Evolutionary conservation across 2,329 filamentous ascomycete species (phyloP), one percentile per base, ranked within the genome.

Genomic region (Tolypocladium cylindrosporum): DNA sequence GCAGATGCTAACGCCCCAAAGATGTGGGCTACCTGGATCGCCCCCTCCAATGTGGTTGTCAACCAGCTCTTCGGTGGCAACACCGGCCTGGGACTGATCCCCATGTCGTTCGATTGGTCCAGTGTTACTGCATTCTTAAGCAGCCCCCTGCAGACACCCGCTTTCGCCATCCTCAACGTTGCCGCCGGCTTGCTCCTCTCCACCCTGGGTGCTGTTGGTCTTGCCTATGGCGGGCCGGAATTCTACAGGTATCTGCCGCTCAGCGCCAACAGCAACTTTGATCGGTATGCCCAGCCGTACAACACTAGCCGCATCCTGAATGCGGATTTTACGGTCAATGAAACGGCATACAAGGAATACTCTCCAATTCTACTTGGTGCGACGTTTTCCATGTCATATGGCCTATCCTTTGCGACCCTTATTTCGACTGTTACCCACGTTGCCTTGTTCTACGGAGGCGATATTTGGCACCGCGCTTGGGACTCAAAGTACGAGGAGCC

Each of bases 81-180:
- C 57, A 80, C 80, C 7, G 85, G 85, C 0, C 71, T 87, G 5
- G 83, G 81, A 0, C 70, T 89, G 14, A 75, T 88, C 37, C 84
- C 85, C 9, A 77, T 87, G 10, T 86, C 84, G 0, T 83, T 89
- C 58, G 85, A 88, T 70, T 88, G 85, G 85, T 81, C 79, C 55
- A 77, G 83, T 55, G 75, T 86, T 59, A 77, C 79, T 2, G 82
- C 78, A 16, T 86, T 80, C 64, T 72, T 81, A 55, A 68, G 71
- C 14, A 81, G 77, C 19, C 83, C 83, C 11, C 68, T 86, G 34
- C 82, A 84, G 58, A 77, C 81, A 1, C 83, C 83, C 2, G 83
- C 79, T 67, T 81, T 83, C 65, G 82, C 82, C 13, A 80, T 85
- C 57, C 75, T 77, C 55, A 87, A 87, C 64, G 82, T 82, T 2